These are phyloP conservation scores for Ustulina deusta DNA, from an alignment of 2,329 filamentous ascomycete genomes.

Conservation along the genomic window DNA sequence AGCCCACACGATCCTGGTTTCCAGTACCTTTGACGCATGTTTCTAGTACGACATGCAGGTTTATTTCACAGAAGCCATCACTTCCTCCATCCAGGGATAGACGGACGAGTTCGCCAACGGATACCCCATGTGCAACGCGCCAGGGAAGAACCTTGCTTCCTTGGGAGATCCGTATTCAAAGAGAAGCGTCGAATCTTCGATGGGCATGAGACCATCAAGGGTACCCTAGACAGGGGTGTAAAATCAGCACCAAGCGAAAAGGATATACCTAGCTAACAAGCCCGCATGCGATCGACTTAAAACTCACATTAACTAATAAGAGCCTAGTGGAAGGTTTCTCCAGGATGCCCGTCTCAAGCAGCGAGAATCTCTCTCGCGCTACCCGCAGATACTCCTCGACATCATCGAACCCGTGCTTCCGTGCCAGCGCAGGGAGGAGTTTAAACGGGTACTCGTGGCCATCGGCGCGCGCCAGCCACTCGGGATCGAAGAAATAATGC, in stretches of 20 bases:
- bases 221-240: slow-evolving; percentile 61
- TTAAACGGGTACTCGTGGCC: slow-evolving; percentile 75
- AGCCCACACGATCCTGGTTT: not conserved
- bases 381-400: slow-evolving; percentile 67
- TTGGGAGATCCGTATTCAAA: slow-evolving; percentile 74
- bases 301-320: slow-evolving; percentile 70
- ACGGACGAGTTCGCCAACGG: slow-evolving; percentile 68
- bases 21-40: not conserved
- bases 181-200: slow-evolving; percentile 74
- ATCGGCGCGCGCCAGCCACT: slow-evolving; percentile 72
- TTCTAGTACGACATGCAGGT: not conserved
- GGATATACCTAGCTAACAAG: not conserved
- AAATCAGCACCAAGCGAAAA: slow-evolving; percentile 6
- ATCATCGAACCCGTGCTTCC: slow-evolving; percentile 71
- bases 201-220: slow-evolving; percentile 73
- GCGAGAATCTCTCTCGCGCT: slow-evolving; percentile 70
- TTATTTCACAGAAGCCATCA: slow-evolving; percentile 56
- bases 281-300: not conserved
- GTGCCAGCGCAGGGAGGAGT: slow-evolving; percentile 66
- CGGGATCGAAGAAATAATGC: slow-evolving; percentile 70
- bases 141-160: slow-evolving; percentile 72
- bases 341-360: slow-evolving; percentile 70
- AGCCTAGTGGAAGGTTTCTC: slow-evolving; percentile 67
- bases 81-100: slow-evolving; percentile 71
- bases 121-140: slow-evolving; percentile 75